Evolutionary conservation across 805 yeast species (phyloP), one percentile per base, ranked within the genome.

Genomic region (Saccharomycopsis selenospora): DNA sequence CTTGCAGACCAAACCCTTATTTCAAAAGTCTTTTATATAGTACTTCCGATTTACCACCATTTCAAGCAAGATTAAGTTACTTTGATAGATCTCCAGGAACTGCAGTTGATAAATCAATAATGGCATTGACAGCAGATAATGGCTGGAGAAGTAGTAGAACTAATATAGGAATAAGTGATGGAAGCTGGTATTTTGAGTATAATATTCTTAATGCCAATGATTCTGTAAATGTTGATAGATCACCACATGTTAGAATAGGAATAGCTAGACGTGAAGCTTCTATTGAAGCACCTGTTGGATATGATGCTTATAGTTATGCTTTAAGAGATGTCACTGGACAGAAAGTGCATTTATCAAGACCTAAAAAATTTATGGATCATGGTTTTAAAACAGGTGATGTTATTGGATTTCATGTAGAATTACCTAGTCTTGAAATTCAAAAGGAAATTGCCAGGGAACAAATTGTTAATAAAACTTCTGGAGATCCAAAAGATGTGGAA

Each of bases 211-310:
- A 64, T 25, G 72, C 73, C 6, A 67, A 66, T 28, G 60, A 55
- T 1, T 55, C 50, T 2, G 49, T 36, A 8, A 56, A 60, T 36
- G 57, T 66, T 29, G 66, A 66, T 51, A 56, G 57, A 3, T 53
- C 57, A 3, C 58, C 65, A 1, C 91, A 90, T 62, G 88, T 93
- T 1, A 67, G 99, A 25, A 60, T 90, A 25, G 99, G 99, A 0
- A 60, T 91, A 30, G 83, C 83, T 0, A 69, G 98, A 46, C 73
- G 88, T 53, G 98, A 91, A 59, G 93, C 96, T 2, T 77, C 88
- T 44, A 65, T 90, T 40, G 97, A 91, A 56, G 95, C 95, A 0
- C 98, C 99, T 0, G 93, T 90, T 4, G 99, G 99, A 2, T 87
- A 78, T 58, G 98, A 93, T 64, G 91, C 89, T 0, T 93, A 89